A percentile compares a stretch with the other conserved stretches of the same genome.
Evolutionary conservation across 345 rosid genomes (phyloP).

Genomic region (Sisymbrium altissimum): DNA sequence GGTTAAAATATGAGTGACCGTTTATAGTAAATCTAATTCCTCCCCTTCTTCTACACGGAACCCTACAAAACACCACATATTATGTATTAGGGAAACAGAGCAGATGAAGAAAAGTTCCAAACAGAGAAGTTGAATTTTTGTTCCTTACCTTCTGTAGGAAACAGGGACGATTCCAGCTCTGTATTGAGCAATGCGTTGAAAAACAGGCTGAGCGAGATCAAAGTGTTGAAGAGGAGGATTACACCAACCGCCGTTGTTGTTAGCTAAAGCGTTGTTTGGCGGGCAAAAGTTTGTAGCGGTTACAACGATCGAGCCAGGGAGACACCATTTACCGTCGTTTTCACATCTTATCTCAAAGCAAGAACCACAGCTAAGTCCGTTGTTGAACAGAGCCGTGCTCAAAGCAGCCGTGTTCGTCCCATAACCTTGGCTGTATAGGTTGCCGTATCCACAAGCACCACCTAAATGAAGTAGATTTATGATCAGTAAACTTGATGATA

Average conservation of each 20-base stretch:
- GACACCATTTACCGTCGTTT: conserved; percentile 56
- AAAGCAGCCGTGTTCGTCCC: conserved; percentile 65
- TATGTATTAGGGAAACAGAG: background rate
- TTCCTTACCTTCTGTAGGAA: conserved; percentile 43
- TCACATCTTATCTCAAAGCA: conserved; percentile 61
- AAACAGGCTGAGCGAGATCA: conserved; percentile 62
- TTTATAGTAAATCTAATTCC: conserved; percentile 59
- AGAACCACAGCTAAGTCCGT: conserved; percentile 61
- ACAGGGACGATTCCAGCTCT: conserved; percentile 61
- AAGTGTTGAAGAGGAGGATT: conserved; percentile 64
- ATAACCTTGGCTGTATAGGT: conserved; percentile 57
- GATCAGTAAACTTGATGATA: background rate
- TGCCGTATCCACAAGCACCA: conserved; percentile 74
- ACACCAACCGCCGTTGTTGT: conserved; percentile 65
- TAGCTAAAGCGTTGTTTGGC: conserved; percentile 52
- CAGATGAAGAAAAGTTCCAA: background rate
- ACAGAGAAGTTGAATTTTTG: background rate
- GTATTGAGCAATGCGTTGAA: conserved; percentile 51
- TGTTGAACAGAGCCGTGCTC: conserved; percentile 57
- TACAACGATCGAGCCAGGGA: conserved; percentile 45
- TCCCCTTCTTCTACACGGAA: conserved; percentile 50
- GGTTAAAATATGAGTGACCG: conserved; percentile 55
- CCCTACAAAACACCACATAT: conserved; percentile 33
- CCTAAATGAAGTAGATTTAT: conserved; percentile 26
- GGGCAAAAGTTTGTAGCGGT: conserved; percentile 70